These are phyloP conservation scores for Boletus sp. DNA, from an alignment of 1,284 basidiomycete species.

Conservation along the genomic window DNA sequence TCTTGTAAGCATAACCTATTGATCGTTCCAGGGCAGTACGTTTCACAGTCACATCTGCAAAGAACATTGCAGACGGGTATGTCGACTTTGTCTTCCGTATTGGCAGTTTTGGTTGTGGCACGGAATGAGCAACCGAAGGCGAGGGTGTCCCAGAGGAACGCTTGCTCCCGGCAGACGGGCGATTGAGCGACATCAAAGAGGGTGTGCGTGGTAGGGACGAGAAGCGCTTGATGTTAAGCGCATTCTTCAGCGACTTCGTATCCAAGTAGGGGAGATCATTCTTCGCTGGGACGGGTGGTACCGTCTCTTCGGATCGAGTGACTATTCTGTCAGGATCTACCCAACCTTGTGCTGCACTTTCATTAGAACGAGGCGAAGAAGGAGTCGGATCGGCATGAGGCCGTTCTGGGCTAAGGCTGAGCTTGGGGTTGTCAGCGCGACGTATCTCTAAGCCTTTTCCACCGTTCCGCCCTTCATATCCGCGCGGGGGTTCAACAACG, in stretches of 20 bases:
- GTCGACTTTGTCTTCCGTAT: constrained; percentile 42
- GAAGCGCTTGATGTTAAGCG: constrained; percentile 50
- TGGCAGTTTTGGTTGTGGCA: constrained; percentile 18
- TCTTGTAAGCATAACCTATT: constrained; percentile 73
- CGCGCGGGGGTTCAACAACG: constrained; percentile 37
- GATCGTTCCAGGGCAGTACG: constrained; percentile 71
- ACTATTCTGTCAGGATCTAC: constrained; percentile 23
- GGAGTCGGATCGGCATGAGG: constrained; percentile 4
- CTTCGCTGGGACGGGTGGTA: constrained; percentile 34
- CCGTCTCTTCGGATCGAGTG: constrained; percentile 15
- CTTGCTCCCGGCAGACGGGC: constrained; percentile 25
- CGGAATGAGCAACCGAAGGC: constrained; percentile 27
- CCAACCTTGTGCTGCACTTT: constrained; percentile 15
- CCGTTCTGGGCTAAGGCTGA: constrained; percentile 14
- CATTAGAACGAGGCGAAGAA: constrained; percentile 25
- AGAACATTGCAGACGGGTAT: constrained; percentile 74
- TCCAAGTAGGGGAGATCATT: constrained; percentile 24
- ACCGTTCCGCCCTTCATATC: constrained; percentile 23
- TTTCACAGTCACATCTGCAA: constrained; percentile 59
- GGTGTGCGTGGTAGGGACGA: constrained; percentile 58
- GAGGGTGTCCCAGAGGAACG: constrained; percentile 42
- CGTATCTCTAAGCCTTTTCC: constrained; percentile 33
- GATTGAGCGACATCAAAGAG: constrained; percentile 37
- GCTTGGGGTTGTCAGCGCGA: constrained; percentile 23
- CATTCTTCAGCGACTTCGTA: constrained; percentile 27